Percentiles rank a stretch among this genome's conserved stretches.
phyloP scores from a whole-genome alignment of 2,329 filamentous ascomycete species.

The Aspergillus neotritici region DNA sequence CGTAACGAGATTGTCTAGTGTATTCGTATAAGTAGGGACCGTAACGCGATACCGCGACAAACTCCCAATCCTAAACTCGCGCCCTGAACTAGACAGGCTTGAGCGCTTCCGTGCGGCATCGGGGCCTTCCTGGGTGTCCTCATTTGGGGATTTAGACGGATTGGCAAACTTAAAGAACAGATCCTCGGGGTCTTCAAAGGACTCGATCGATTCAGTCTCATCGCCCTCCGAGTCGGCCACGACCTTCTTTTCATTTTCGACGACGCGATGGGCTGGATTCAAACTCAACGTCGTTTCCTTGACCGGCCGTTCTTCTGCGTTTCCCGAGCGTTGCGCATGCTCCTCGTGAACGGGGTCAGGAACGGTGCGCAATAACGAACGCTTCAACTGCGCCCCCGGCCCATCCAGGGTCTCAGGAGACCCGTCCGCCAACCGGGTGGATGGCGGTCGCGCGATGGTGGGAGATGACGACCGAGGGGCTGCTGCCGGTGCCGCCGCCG shows the following conservation, averaged over 20 bases:
- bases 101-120: neutral
- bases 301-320: conserved; percentile 15
- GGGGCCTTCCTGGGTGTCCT: conserved; percentile 3
- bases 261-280: conserved; percentile 45
- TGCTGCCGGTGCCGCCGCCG: conserved; percentile 3
- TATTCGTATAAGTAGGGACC: conserved; percentile 55
- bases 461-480: conserved; percentile 23
- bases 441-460: conserved; percentile 19
- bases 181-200: conserved; percentile 51
- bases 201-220: conserved; percentile 54
- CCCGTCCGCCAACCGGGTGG: conserved; percentile 13
- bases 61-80: conserved; percentile 12
- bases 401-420: conserved; percentile 15
- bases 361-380: conserved; percentile 11
- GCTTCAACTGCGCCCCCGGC: conserved; percentile 11
- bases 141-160: conserved; percentile 8
- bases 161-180: conserved; percentile 35
- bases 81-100: conserved; percentile 10
- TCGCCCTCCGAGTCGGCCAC: conserved; percentile 68
- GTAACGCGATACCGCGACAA: conserved; percentile 1
- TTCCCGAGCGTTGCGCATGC: conserved; percentile 16
- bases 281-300: conserved; percentile 15
- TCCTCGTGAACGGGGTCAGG: conserved; percentile 6
- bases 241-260: conserved; percentile 50
- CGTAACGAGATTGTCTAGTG: conserved; percentile 57